Evolutionary conservation across 2,329 filamentous ascomycete species (phyloP).

Genomic region (Fusarium pseudonygamai): DNA sequence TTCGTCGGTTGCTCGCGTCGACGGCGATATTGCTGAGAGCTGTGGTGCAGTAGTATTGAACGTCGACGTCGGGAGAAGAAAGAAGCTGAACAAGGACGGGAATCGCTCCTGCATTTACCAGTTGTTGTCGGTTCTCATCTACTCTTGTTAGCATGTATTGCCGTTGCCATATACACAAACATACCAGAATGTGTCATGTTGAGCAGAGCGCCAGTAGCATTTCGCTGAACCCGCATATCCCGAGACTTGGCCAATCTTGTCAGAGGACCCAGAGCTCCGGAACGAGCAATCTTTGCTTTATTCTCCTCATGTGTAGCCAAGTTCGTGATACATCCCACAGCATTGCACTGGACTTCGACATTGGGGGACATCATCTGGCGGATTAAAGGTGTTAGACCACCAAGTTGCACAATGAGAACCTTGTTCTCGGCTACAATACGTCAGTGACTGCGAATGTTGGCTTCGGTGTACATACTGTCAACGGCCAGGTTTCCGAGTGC

Average conservation of each 20-base stretch:
- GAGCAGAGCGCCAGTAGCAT: conserved; percentile 92
- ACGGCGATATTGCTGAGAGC: conserved; percentile 98
- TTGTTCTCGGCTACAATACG: conserved; percentile 86
- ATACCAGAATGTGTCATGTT: conserved; percentile 99
- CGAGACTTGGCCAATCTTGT: conserved; percentile 95
- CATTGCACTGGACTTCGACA: conserved; percentile 98
- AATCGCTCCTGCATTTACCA: conserved; percentile 97
- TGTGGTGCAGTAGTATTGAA: conserved; percentile 99
- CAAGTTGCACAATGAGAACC: conserved; percentile 91
- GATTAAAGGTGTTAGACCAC: conserved; percentile 90
- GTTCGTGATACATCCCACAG: conserved; percentile 98
- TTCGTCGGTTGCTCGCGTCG: conserved; percentile 88
- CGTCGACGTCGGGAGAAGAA: conserved; percentile 91
- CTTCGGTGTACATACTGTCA: conserved; percentile 75
- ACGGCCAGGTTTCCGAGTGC: conserved; percentile 96
- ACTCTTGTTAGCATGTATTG: conserved; percentile 36
- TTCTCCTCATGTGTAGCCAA: conserved; percentile 98
- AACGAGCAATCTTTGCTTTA: conserved; percentile 97
- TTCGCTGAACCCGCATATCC: conserved; percentile 98
- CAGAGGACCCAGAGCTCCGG: conserved; percentile 88
- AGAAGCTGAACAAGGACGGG: conserved; percentile 95
- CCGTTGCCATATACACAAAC: conserved; percentile 33
- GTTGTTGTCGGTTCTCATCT: conserved; percentile 98
- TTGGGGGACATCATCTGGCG: conserved; percentile 98
- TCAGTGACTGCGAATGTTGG: conserved; percentile 50